Conservation (phyloP, 2,329 filamentous ascomycete species). For the Didymella lethalis region DNA sequence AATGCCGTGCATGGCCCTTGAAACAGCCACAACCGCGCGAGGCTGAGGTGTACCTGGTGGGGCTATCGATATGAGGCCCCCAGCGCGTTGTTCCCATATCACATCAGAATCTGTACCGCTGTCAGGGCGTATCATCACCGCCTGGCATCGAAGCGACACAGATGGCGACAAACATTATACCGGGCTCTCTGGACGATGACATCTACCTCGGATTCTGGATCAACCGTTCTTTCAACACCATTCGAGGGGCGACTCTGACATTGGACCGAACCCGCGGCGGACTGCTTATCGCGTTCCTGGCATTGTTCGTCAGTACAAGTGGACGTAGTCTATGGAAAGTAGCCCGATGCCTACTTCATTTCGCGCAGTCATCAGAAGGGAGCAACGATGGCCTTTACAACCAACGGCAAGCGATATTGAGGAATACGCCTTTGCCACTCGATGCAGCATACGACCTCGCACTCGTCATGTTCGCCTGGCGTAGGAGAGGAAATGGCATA, state of each 20-base stretch:
- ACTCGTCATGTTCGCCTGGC: slow-evolving; percentile 3
- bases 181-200: slow-evolving; percentile 7
- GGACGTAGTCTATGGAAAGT: slow-evolving; percentile 30
- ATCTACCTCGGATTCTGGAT: slow-evolving; percentile 30
- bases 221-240: slow-evolving; percentile 18
- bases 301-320: slow-evolving; percentile 27
- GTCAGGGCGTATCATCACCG: background rate
- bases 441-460: slow-evolving; percentile 20
- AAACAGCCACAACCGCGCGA: slow-evolving; percentile 1
- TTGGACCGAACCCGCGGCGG: slow-evolving; percentile 21
- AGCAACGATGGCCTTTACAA: slow-evolving; percentile 39
- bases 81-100: background rate
- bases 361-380: slow-evolving; percentile 14
- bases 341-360: slow-evolving; percentile 22
- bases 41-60: background rate
- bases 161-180: background rate
- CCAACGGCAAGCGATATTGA: slow-evolving; percentile 46
- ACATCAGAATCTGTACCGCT: background rate
- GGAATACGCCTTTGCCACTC: slow-evolving; percentile 35
- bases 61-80: slow-evolving; percentile 6
- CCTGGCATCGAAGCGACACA: background rate
- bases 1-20: background rate
- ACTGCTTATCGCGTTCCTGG: slow-evolving; percentile 34
- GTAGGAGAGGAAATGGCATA: background rate
- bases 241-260: slow-evolving; percentile 30